These are phyloP conservation scores for Vicia sativa DNA, from an alignment of 306 rosid genomes.

Conservation along the genomic window DNA sequence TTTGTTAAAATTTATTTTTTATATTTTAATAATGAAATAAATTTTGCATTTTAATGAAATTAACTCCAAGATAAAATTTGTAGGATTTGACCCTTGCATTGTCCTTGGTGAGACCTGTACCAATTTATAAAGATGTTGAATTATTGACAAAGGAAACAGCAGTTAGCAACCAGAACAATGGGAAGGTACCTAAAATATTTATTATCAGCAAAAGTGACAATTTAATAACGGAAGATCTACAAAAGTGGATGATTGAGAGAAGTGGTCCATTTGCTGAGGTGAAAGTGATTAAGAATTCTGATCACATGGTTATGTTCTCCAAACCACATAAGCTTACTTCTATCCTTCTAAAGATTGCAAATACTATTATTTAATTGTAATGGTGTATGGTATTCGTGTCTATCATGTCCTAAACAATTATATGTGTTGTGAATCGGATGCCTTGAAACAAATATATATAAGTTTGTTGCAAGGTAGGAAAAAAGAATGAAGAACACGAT, in stretches of 20 bases:
- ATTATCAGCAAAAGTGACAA: conserved; percentile 40
- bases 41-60: background rate
- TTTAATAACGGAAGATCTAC: background rate
- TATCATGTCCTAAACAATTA: background rate
- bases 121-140: background rate
- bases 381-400: background rate
- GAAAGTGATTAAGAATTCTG: conserved; percentile 38
- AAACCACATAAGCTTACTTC: conserved; percentile 34
- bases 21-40: too few species aligned
- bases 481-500: too few species aligned
- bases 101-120: conserved; percentile 37
- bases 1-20: too few species aligned
- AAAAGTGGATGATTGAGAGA: conserved; percentile 42
- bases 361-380: background rate
- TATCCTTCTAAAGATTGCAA: conserved; percentile 34
- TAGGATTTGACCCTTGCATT: conserved; percentile 46
- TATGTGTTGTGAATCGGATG: too few species aligned
- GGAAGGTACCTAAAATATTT: conserved; percentile 43
- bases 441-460: too few species aligned
- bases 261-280: conserved; percentile 42
- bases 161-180: conserved; percentile 39
- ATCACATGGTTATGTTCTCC: conserved; percentile 57
- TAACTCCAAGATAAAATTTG: background rate
- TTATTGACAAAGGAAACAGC: conserved; percentile 14
- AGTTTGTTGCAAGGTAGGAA: too few species aligned